Conservation (phyloP, 768 basidiomycete genomes). For the Mycena galericulata region DNA sequence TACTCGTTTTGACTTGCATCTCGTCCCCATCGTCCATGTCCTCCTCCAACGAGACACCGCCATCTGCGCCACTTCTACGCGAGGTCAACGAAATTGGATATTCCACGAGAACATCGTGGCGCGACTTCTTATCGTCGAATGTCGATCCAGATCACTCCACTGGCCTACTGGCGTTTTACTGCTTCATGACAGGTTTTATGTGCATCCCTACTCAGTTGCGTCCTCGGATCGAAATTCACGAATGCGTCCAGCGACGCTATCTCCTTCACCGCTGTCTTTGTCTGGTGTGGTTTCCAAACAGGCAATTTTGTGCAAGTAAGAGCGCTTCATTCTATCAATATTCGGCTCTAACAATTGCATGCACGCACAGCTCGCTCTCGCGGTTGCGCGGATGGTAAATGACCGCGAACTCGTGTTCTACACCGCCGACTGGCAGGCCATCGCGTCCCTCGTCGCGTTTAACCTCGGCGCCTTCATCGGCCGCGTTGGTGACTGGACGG, state of each 20-base stretch:
- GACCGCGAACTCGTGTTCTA: slow-evolving; percentile 70
- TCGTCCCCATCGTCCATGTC: background rate
- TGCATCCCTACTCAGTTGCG: slow-evolving; percentile 38
- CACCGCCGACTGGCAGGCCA: slow-evolving; percentile 84
- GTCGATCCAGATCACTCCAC: slow-evolving; percentile 52
- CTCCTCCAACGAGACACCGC: background rate
- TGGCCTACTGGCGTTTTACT: slow-evolving; percentile 59
- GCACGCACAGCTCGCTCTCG: slow-evolving; percentile 74
- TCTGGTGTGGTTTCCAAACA: slow-evolving; percentile 91
- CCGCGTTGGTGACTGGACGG: slow-evolving; percentile 82
- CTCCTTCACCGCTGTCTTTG: slow-evolving; percentile 82
- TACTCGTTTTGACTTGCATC: background rate
- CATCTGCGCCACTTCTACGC: slow-evolving; percentile 15
- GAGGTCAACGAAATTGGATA: background rate
- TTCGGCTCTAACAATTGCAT: background rate
- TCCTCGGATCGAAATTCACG: background rate
- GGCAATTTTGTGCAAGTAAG: slow-evolving; percentile 78
- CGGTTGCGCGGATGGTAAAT: slow-evolving; percentile 80
- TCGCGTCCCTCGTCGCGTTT: slow-evolving; percentile 81
- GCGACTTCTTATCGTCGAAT: slow-evolving; percentile 33
- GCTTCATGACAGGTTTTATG: slow-evolving; percentile 73
- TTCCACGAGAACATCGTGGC: slow-evolving; percentile 21
- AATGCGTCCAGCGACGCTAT: slow-evolving; percentile 66
- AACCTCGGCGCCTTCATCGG: slow-evolving; percentile 80
- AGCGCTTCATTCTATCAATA: slow-evolving; percentile 9